Evolutionary conservation across 768 basidiomycete genomes (phyloP), one percentile per base, ranked within the genome.

Genomic region (Russula sp.): DNA sequence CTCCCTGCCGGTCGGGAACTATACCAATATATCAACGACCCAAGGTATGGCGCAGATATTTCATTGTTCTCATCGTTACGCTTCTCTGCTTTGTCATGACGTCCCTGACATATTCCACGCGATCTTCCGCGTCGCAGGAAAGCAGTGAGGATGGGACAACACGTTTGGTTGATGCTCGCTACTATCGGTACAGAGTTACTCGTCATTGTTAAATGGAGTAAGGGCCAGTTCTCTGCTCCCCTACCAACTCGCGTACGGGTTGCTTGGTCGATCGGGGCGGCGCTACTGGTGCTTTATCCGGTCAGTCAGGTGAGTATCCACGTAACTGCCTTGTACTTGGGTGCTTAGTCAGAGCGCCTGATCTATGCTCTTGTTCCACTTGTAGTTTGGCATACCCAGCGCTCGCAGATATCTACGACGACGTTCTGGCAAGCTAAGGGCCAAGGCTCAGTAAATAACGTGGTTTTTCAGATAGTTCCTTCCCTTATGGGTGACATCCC

Each of bases 111-210:
- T 40, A 39, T 59, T 64, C 59, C 54, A 55, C 63, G 63, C 63
- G 59, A 64, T 64, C 59, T 55, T 60, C 58, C 54, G 63, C 63
- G 10, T 54, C 40, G 34, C 69, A 93, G 91, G 69, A 85, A 79
- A 68, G 86, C 89, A n/a, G 85, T 86, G 65, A 82, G 91, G 61
- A 93, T 94, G 91, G 91, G 92, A 2, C 89, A 91, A 68, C 91
- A 94, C 70, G 85, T 87, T 39, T 93, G 91, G 91, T 77, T 94
- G 47, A 77, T 94, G 63, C 82, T 92, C 55, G 91, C 91, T 37
- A 94, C 91, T n/a, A 85, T 92, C 65, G 69, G 84, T 61, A 93
- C 92, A 14, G 91, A 94, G 72, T 73, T 91, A 40, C 78, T 94
- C 55, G 87, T 85, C 48, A 91, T 94, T 57, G 74, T 79, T 68